Percentiles rank a stretch among this genome's conserved stretches.
phyloP scores from a whole-genome alignment of 495 filamentous ascomycete genomes.

The Pyrenopolyporus hunteri region DNA sequence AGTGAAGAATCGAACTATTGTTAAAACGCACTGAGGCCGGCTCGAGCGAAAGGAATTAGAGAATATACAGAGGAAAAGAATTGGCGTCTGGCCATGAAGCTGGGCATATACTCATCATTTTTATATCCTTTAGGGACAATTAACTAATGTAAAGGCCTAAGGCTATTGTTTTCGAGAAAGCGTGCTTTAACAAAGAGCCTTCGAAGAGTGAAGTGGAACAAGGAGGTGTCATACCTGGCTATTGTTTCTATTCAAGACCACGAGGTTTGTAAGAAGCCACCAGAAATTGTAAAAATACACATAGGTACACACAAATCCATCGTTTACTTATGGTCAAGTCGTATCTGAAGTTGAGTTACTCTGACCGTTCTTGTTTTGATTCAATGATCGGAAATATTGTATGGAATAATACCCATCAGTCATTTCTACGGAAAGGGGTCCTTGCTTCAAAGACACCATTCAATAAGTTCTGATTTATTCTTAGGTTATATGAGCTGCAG shows the following conservation, averaged over 20 bases:
- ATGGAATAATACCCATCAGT: too few species aligned
- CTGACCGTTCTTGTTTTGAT: not conserved
- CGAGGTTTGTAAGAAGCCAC: too few species aligned
- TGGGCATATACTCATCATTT: not conserved
- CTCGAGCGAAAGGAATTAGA: conserved; percentile 1
- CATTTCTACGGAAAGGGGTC: too few species aligned
- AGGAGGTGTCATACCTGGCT: not conserved
- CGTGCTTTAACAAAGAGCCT: not conserved
- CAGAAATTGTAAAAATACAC: not conserved
- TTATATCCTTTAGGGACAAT: not conserved
- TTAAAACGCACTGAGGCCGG: conserved; percentile 14
- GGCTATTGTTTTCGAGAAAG: conserved; percentile 16
- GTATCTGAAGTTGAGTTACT: not conserved
- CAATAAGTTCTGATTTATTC: too few species aligned
- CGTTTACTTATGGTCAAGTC: not conserved
- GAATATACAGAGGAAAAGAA: too few species aligned
- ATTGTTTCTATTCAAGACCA: not conserved
- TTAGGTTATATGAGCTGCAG: too few species aligned
- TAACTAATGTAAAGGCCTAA: not conserved
- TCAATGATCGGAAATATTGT: too few species aligned
- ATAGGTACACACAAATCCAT: not conserved
- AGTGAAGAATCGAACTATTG: conserved; percentile 11
- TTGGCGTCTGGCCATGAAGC: too few species aligned
- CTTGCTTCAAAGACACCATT: too few species aligned
- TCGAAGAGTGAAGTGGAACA: not conserved